These are phyloP conservation scores for Knoxdaviesia capensis DNA, from an alignment of 2,329 filamentous ascomycete species.

Conservation along the genomic window DNA sequence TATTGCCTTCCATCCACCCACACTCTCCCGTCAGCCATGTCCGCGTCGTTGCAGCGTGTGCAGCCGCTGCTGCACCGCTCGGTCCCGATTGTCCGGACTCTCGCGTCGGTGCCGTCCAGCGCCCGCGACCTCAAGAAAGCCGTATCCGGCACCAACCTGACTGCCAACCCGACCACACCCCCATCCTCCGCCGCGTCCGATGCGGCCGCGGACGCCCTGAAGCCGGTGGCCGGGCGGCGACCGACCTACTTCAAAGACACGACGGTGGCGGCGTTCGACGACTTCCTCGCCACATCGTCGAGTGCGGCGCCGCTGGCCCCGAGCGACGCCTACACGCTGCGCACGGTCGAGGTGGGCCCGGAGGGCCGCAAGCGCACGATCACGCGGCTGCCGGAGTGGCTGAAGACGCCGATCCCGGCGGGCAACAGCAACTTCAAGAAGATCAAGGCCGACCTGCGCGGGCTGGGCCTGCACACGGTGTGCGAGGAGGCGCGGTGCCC, in stretches of 20 bases:
- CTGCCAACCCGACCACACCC: conserved; percentile 1
- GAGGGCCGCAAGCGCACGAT: conserved; percentile 41
- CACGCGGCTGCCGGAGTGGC: conserved; percentile 71
- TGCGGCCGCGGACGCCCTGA: conserved; percentile 5
- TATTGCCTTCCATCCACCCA: too few species aligned
- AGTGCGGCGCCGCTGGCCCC: conserved; percentile 21
- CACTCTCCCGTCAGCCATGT: conserved; percentile 17
- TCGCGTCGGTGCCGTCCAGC: conserved; percentile 25
- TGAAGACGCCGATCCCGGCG: conserved; percentile 85
- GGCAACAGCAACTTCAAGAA: conserved; percentile 72
- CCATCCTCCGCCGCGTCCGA: conserved; percentile 6
- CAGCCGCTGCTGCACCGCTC: conserved; percentile 19
- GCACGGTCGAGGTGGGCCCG: conserved; percentile 44
- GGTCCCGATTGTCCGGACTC: conserved; percentile 14
- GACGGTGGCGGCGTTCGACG: conserved; percentile 32
- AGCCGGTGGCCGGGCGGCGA: conserved; percentile 7
- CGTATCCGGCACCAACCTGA: too few species aligned
- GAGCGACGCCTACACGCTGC: conserved; percentile 36
- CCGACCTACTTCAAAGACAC: conserved; percentile 41
- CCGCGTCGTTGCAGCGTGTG: conserved; percentile 19
- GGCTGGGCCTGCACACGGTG: conserved; percentile 79
- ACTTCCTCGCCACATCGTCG: conserved; percentile 29
- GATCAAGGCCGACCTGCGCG: conserved; percentile 83
- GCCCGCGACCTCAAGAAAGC: conserved; percentile 9
- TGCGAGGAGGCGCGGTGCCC: conserved; percentile 96